These are phyloP conservation scores for Neofusicoccum umdonicola DNA, from an alignment of 2,329 filamentous ascomycete genomes.

Conservation along the genomic window DNA sequence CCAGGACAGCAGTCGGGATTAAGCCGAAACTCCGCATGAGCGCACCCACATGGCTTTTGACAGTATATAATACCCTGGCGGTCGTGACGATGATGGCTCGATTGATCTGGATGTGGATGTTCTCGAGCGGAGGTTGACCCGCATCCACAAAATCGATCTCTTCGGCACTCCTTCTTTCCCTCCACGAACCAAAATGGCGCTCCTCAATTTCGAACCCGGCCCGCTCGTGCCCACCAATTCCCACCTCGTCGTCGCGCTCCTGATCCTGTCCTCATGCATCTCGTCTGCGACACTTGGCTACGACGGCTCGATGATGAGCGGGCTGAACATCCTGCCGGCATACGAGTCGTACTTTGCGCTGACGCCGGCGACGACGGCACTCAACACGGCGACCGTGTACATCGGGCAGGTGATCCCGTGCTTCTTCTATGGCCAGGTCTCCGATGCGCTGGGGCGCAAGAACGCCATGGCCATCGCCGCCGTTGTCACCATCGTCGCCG, in stretches of 20 bases:
- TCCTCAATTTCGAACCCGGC: not conserved
- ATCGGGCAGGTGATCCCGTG: conserved; percentile 51
- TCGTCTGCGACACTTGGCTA: conserved; percentile 21
- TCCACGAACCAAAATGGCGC: not conserved
- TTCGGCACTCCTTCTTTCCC: too few species aligned
- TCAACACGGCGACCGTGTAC: conserved; percentile 57
- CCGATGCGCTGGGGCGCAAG: conserved; percentile 46
- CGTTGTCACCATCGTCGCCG: conserved; percentile 44
- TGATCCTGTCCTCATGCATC: not conserved
- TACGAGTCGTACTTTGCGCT: conserved; percentile 58
- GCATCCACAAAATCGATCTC: too few species aligned
- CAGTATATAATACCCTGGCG: not conserved
- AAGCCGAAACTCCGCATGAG: too few species aligned
- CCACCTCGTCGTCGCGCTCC: not conserved
- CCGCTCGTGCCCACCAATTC: not conserved
- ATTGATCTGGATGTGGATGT: not conserved
- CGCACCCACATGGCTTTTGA: not conserved
- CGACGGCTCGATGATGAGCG: conserved; percentile 55
- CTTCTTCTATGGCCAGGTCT: conserved; percentile 42
- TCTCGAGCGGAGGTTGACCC: too few species aligned
- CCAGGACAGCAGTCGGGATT: not conserved
- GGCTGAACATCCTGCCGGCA: conserved; percentile 56
- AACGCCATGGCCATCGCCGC: conserved; percentile 45
- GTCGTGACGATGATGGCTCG: too few species aligned
- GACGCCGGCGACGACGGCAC: conserved; percentile 51